phyloP scores from a whole-genome alignment of 768 basidiomycete genomes.

The Udeniomyces megalosporus region DNA sequence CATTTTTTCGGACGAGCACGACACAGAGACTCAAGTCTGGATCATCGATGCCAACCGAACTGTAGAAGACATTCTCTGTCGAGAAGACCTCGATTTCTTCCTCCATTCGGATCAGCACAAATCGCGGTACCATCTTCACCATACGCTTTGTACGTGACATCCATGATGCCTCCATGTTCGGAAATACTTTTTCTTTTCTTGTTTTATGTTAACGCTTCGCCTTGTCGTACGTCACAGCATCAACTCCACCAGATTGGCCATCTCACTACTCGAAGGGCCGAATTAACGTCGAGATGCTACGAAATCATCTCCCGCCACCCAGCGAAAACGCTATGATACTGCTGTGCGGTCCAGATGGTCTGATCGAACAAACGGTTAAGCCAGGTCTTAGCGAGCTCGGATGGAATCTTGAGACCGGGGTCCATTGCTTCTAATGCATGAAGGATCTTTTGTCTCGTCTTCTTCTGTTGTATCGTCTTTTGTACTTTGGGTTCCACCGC shows the following conservation, averaged over 20 bases:
- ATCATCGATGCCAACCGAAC: constrained; percentile 38
- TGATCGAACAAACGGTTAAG: constrained; percentile 29
- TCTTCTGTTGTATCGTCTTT: no score
- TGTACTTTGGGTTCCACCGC: no score
- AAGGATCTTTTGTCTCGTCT: no score
- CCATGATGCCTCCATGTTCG: neutral
- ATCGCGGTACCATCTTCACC: constrained; percentile 33
- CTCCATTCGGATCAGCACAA: constrained; percentile 20
- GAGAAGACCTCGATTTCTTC: constrained; percentile 35
- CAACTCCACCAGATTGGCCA: constrained; percentile 20
- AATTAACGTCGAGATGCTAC: constrained; percentile 33
- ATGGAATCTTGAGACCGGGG: constrained; percentile 29
- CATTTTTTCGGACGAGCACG: constrained; percentile 33
- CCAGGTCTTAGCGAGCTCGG: constrained; percentile 28
- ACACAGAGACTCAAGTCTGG: constrained; percentile 35
- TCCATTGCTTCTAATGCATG: constrained; percentile 34
- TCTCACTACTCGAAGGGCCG: constrained; percentile 36
- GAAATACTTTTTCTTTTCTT: neutral
- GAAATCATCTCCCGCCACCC: constrained; percentile 33
- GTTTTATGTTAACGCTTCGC: no score
- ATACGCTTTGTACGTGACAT: constrained; percentile 32
- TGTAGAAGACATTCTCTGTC: constrained; percentile 39
- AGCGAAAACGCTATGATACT: constrained; percentile 33
- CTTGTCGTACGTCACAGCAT: no score
- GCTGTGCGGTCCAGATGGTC: constrained; percentile 39